Base-by-base conservation (phyloP, 495 filamentous ascomycete genomes). In the Lophium mytilinum region DNA sequence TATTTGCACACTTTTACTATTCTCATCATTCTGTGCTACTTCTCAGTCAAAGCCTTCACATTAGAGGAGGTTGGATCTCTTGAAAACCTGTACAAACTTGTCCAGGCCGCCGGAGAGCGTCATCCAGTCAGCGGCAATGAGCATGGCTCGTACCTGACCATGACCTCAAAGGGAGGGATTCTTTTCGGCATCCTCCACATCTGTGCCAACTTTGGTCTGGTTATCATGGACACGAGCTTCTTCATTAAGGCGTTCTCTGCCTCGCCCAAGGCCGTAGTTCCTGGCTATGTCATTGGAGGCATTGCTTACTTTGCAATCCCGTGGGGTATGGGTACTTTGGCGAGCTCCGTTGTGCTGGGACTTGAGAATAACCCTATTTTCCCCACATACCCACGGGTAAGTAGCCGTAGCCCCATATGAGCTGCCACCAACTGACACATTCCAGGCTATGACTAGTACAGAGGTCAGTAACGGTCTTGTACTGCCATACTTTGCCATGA, bases 171-270 rank as follows among this genome's bases (percentile, higher is more conserved):
- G 49, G 60, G 51, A 17, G 58, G 54, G 9, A 57, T 63, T 30
- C 49, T 63, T 18, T 66, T 66, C 41, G 60, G 60, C 18, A 55
- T 66, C 12, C 35, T 66, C 21, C 60, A 63, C 40, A 63, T 63
- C 19, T 53, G 40, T 40, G 64, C 55, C 12, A 66, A 66, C 50
- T 61, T 63, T 49, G 61, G 55, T 40, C 37, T 63, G 14, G 60
- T 66, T 12, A 53, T 60, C n/a, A 76, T 73, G 73, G 74, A 76
- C 51, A 76, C 72, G 0, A 72, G 70, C 46, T 75, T 75, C 58
- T 78, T 73, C 47, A 75, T 74, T 58, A 78, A 78, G 41, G 70
- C 73, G 1, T 75, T 78, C 56, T 68, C 75, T 0, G 72, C 73
- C 4, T 58, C 66, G 15, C 73, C 72, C 2, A 62, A 62, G 9